Evolutionary conservation across 2,329 filamentous ascomycete species (phyloP), one percentile per base, ranked within the genome.

Genomic region (Colletotrichum brevisporum): DNA sequence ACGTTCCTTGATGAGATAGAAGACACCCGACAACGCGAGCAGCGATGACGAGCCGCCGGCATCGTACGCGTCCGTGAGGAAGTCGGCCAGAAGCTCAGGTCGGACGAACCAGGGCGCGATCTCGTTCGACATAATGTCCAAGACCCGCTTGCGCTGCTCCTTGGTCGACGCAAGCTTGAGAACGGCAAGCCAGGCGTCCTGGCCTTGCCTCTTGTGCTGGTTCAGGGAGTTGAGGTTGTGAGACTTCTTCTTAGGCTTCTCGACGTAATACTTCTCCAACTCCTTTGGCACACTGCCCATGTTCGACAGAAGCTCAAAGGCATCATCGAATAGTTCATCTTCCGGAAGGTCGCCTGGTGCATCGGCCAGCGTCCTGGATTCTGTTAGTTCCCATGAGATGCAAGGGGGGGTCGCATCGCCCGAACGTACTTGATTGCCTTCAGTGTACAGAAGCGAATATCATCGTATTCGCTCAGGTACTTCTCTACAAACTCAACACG

Each of bases 61-160:
- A 75, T 98, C 88, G 83, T 97, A 98, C 36, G 91, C 97, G 81
- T 96, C 94, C n/a, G 94, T 97, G 63, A 99, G 83, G 80, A 98
- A 99, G 82, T 99, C 96, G 86, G 97, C 94, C 41, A 99, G 87
- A 48, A 97, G 86, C 76, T 98, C 95, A 1, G 94, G 92, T 71
- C 94, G 93, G 55, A 86, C 88, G 80, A 98, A 97, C 93, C 94
- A 97, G 0, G 95, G 95, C 26, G 93, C 92, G 74, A 98, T 94
- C 41, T 90, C 90, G 50, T 89, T 88, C 2, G 93, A 90, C 81
- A 97, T 91, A 70, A 92, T 87, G 69, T 89, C 87, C 55, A 99
- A 85, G 2, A 97, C 86, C 56, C 85, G 84, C 78, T 98, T 98
- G 59, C 93, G 91, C 77, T 97, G 92, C 16, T 92, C 88, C 71